Evolutionary conservation across 345 rosid genomes (phyloP).

Genomic region (Rhizophora apiculata): DNA sequence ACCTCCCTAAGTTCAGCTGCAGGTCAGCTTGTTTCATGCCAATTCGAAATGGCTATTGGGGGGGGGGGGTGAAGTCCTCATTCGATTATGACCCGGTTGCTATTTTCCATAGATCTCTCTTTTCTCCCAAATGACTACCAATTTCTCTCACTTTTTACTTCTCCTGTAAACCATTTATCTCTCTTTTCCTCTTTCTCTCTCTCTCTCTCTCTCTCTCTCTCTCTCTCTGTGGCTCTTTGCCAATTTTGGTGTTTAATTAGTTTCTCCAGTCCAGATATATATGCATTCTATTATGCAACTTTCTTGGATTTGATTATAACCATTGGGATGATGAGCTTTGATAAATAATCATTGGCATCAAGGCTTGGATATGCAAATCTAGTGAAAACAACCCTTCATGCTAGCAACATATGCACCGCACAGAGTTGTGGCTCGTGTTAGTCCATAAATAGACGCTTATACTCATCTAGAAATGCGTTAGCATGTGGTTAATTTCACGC

Average conservation of each 20-base stretch:
- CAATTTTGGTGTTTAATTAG: not conserved
- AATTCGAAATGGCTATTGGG: slow-evolving; percentile 41
- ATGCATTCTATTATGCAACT: not conserved
- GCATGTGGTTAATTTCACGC: not conserved
- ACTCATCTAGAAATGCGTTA: not conserved
- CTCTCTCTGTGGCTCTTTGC: slow-evolving; percentile 19
- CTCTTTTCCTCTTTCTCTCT: slow-evolving; percentile 22
- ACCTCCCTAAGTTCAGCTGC: slow-evolving; percentile 33
- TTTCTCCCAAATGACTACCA: slow-evolving; percentile 23
- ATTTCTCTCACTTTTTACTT: not conserved
- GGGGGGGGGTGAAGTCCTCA: slow-evolving; percentile 25
- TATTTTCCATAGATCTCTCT: slow-evolving; percentile 22
- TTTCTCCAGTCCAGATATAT: not conserved
- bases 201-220: slow-evolving; percentile 21
- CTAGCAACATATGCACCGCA: too few relatives aligned
- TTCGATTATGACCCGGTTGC: slow-evolving; percentile 25
- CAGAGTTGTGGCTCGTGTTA: too few relatives aligned
- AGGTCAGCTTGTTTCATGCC: slow-evolving; percentile 47
- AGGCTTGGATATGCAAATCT: not conserved
- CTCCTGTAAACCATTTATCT: not conserved
- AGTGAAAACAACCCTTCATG: not conserved
- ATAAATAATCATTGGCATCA: not conserved
- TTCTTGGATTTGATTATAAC: not conserved
- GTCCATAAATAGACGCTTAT: not conserved
- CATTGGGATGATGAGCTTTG: not conserved